Percentiles rank a stretch among this genome's conserved stretches.
phyloP scores from a whole-genome alignment of 2,329 filamentous ascomycete species.

The Aaosphaeria pasadenensis region DNA sequence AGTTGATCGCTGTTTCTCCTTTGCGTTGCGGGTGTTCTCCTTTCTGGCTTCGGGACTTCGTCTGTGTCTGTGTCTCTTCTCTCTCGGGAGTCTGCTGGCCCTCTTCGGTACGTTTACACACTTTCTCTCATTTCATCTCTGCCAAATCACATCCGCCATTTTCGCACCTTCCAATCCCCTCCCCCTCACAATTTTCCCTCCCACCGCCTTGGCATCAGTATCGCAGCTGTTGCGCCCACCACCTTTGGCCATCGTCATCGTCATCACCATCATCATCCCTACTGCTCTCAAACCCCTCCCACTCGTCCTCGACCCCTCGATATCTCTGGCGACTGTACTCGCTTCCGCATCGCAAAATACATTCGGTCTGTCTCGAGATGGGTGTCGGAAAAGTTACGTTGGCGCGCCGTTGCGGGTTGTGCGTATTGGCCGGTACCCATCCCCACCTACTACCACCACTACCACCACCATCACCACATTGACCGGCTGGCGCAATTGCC shows the following conservation, averaged over 20 bases:
- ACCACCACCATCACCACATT: background rate
- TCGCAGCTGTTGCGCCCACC: background rate
- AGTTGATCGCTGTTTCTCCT: conserved; percentile 19
- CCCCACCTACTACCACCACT: background rate
- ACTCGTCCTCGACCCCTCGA: too few species aligned
- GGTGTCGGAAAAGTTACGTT: too few species aligned
- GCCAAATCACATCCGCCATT: conserved; percentile 1
- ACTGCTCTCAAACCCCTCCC: too few species aligned
- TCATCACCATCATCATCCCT: background rate
- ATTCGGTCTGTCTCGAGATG: too few species aligned
- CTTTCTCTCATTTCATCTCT: conserved; percentile 14
- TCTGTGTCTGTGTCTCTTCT: conserved; percentile 8
- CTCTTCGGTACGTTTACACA: conserved; percentile 17
- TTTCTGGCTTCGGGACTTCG: conserved; percentile 16
- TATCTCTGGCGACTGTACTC: too few species aligned
- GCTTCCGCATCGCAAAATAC: too few species aligned
- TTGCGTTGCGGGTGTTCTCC: conserved; percentile 32
- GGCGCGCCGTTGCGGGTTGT: too few species aligned
- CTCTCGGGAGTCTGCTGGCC: conserved; percentile 14
- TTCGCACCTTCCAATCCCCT: background rate
- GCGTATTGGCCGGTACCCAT: too few species aligned
- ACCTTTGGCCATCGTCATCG: background rate
- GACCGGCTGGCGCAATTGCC: too few species aligned
- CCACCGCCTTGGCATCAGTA: background rate
- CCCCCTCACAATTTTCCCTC: background rate